A percentile compares a stretch with the other conserved stretches of the same genome.
Evolutionary conservation across 148 eudicot species (phyloP).

Genomic region (Polygonum aviculare): DNA sequence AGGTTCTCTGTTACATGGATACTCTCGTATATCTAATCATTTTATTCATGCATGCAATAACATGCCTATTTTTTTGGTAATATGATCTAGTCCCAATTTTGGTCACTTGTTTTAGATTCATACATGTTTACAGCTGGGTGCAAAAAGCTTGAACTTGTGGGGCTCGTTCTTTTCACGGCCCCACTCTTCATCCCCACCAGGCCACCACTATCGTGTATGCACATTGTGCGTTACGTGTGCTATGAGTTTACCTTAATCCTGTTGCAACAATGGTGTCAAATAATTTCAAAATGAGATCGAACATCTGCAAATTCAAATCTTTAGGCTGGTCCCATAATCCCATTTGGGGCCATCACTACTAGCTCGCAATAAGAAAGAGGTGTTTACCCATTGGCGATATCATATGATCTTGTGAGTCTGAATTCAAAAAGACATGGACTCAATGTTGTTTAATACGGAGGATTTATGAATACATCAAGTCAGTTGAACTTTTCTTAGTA

Average conservation of each 20-base stretch:
- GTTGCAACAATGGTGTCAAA: conserved; percentile 3
- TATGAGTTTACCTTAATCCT: background rate
- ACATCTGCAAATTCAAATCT: background rate
- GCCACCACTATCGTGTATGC: background rate
- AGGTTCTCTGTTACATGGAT: no score
- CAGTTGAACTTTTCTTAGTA: no score
- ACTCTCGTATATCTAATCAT: no score
- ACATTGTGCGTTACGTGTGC: background rate
- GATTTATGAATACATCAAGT: no score
- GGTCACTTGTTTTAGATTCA: background rate
- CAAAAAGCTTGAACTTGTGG: background rate
- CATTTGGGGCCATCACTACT: background rate
- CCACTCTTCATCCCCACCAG: background rate
- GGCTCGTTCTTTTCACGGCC: background rate
- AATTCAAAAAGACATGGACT: background rate
- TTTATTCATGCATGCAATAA: no score
- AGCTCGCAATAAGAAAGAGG: background rate
- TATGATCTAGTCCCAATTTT: background rate
- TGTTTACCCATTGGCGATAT: background rate
- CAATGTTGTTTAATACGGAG: background rate
- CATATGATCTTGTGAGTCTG: background rate
- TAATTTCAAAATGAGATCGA: background rate
- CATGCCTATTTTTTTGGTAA: no score
- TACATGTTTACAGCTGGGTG: background rate
- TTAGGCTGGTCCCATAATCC: background rate